A percentile compares a stretch with the other conserved stretches of the same genome.
Evolutionary conservation across 2,329 filamentous ascomycete species (phyloP).

Genomic region (Emergomyces orientalis): DNA sequence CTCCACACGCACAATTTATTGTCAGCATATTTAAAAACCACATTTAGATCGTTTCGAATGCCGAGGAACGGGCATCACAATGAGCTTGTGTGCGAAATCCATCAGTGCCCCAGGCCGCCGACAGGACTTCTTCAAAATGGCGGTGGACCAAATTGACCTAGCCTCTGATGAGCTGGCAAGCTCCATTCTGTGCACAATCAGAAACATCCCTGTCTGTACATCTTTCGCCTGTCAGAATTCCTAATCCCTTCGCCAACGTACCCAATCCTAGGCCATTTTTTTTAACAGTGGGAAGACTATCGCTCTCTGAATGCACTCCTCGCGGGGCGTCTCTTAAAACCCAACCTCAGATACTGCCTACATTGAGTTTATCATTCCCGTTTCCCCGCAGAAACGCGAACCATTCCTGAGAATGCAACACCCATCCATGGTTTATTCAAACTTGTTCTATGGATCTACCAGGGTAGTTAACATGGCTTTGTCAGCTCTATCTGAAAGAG

Average conservation of each 20-base stretch:
- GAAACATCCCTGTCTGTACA: constrained; percentile 3
- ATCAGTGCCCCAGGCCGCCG: background rate
- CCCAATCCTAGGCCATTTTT: background rate
- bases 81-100: too few species aligned
- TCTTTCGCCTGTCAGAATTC: background rate
- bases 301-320: background rate
- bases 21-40: background rate
- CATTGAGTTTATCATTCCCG: background rate
- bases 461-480: too few species aligned
- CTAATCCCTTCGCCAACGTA: background rate
- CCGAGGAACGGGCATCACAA: background rate
- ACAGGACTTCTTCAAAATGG: background rate
- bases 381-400: background rate
- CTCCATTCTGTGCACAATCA: constrained; percentile 1
- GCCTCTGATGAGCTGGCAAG: constrained; percentile 6
- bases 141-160: background rate
- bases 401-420: background rate
- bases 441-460: background rate
- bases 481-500: too few species aligned
- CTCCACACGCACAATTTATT: background rate
- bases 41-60: background rate
- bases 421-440: background rate
- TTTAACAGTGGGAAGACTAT: background rate
- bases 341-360: background rate
- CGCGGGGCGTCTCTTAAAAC: background rate